Evolutionary conservation across 2,329 filamentous ascomycete species (phyloP).

Genomic region (Madurella mycetomatis): DNA sequence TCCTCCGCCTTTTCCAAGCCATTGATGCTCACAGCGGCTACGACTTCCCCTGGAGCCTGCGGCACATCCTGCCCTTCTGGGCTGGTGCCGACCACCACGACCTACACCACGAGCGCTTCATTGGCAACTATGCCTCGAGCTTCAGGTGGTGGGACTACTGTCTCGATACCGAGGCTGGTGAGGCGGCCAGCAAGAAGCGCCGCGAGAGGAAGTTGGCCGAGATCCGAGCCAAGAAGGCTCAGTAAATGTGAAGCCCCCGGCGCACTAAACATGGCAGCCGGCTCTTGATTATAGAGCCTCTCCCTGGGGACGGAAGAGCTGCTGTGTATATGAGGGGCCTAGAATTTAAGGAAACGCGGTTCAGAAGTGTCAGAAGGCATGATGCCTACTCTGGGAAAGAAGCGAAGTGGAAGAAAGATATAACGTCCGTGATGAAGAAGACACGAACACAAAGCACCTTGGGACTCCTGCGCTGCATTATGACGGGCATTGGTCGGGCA

Average conservation of each 20-base stretch:
- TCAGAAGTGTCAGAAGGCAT: neutral
- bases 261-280: too few relatives aligned
- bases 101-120: conserved; percentile 95
- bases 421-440: conserved; percentile 19
- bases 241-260: conserved; percentile 43
- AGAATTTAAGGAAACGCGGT: neutral
- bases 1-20: conserved; percentile 89
- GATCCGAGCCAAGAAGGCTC: conserved; percentile 63
- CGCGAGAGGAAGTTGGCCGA: conserved; percentile 70
- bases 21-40: conserved; percentile 97
- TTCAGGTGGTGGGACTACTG: conserved; percentile 99
- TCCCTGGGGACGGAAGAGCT: too few relatives aligned
- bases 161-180: conserved; percentile 88
- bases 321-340: too few relatives aligned
- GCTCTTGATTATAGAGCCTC: too few relatives aligned
- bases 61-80: conserved; percentile 96
- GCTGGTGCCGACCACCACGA: conserved; percentile 96
- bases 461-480: neutral
- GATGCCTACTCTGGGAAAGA: neutral
- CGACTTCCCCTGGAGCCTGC: conserved; percentile 96
- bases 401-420: conserved; percentile 1
- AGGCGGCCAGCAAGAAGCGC: conserved; percentile 79
- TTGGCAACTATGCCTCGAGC: conserved; percentile 95
- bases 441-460: conserved; percentile 3
- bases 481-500: conserved; percentile 3